Base-by-base conservation (phyloP, 2,329 filamentous ascomycete genomes). In the Dactylellina sp. region DNA sequence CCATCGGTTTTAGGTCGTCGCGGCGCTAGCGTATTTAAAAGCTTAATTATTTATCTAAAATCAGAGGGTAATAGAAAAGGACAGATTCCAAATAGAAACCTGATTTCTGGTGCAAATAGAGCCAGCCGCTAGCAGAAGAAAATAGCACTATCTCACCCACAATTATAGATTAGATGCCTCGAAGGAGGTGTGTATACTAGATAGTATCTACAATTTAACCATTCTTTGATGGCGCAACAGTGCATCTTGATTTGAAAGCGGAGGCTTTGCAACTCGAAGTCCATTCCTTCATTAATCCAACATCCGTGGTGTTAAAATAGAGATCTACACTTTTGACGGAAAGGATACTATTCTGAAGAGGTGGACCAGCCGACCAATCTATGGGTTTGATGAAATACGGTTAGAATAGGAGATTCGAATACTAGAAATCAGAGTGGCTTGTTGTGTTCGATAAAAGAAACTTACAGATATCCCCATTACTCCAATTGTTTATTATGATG, bases 401-500 rank as follows among this genome's bases (percentile, higher is more conserved):
- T 46, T 22, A 37, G 37, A 1, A 53, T 20, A 32, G 7, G 20
- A 59, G 3, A 7, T 28, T 40, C n/a, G 35, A 42, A 24, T 32
- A 32, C 9, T 9, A 4, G 5, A 32, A 32, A 9, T 32, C 9
- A 32, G 9, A 32, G 9, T 32, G 28, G 9, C 4, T n/a, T 32
- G 28, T 9, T 32, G 4, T 32, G 28, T 32, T 40, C 39, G 14
- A 9, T 18, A 4, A 7, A 1, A 24, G 44, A 12, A 16, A 53
- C 63, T 49, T 70, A 75, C 71, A 68, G 14, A 25, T 32, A 25
- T 75, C 44, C 7, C 71, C 71, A 32, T 75, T 75, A 25, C 63
- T 75, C 71, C 71, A 75, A 46, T 75, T 75, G 44, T 75, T 75
- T 4, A 75, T 59, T 3, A 75, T 14, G 20, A 75, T 49, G 11